Conservation (phyloP, 2,329 filamentous ascomycete species). For the Phaeoacremonium minimum region DNA sequence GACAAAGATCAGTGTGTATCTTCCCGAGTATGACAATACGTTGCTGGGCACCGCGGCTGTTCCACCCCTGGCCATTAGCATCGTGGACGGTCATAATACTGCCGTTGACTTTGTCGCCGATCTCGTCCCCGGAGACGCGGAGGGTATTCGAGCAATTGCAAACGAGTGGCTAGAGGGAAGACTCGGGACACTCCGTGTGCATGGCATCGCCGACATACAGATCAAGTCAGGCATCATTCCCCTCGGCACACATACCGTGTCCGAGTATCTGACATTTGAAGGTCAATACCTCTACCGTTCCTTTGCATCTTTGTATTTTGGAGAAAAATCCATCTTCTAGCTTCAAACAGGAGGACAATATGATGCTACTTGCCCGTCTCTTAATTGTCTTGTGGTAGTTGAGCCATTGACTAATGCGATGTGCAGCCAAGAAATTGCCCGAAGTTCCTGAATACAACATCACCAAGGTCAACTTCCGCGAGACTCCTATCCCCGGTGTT, state of each 20-base stretch:
- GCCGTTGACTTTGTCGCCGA: slow-evolving; percentile 75
- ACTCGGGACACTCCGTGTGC: slow-evolving; percentile 65
- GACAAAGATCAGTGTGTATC: slow-evolving; percentile 69
- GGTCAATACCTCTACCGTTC: slow-evolving; percentile 70
- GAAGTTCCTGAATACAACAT: slow-evolving; percentile 78
- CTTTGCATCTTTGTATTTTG: slow-evolving; percentile 58
- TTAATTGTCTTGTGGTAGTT: slow-evolving; percentile 9
- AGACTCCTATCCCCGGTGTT: slow-evolving; percentile 50
- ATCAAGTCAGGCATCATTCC: slow-evolving; percentile 76
- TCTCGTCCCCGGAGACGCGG: slow-evolving; percentile 69
- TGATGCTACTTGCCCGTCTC: slow-evolving; percentile 9
- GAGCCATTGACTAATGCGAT: slow-evolving; percentile 28
- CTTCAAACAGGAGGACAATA: slow-evolving; percentile 13
- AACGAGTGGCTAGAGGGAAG: slow-evolving; percentile 86
- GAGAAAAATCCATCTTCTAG: slow-evolving; percentile 46
- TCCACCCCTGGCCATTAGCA: slow-evolving; percentile 70
- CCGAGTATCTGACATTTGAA: slow-evolving; percentile 74
- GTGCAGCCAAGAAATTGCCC: slow-evolving; percentile 66
- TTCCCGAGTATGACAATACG: slow-evolving; percentile 77
- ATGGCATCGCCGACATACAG: slow-evolving; percentile 67
- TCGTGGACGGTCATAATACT: slow-evolving; percentile 75
- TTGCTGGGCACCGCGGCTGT: slow-evolving; percentile 73
- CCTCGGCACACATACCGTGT: slow-evolving; percentile 72
- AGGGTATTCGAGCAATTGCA: slow-evolving; percentile 73
- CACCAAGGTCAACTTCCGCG: slow-evolving; percentile 72